Evolutionary conservation across 2,329 filamentous ascomycete species (phyloP).

Genomic region (Ophiostoma sp.): DNA sequence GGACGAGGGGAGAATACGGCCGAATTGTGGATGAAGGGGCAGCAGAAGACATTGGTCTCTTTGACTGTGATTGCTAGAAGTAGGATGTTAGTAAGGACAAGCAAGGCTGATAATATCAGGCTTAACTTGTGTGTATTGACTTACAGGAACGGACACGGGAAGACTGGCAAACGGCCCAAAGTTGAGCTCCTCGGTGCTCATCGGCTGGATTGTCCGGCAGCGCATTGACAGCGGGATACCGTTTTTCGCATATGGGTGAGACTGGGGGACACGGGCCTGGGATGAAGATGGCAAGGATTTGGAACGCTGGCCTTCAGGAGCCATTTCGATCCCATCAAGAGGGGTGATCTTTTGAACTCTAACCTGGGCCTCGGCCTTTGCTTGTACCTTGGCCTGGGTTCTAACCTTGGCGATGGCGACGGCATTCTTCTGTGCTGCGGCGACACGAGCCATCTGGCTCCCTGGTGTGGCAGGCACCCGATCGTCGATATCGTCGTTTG

Average conservation of each 20-base stretch:
- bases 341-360: neutral
- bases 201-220: neutral
- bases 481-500: neutral
- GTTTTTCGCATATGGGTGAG: neutral
- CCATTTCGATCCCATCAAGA: neutral
- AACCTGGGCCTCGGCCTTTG: neutral
- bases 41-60: neutral
- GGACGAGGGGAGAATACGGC: neutral
- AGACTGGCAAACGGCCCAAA: neutral
- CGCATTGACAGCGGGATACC: neutral
- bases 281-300: neutral
- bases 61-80: neutral
- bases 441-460: neutral
- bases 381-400: neutral
- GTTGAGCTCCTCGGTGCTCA: neutral
- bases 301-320: neutral
- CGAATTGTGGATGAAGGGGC: neutral
- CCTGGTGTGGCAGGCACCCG: no score
- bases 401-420: neutral
- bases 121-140: neutral
- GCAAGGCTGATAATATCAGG: neutral
- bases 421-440: neutral
- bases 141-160: neutral
- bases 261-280: neutral
- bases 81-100: neutral